Base-by-base conservation (phyloP, 768 basidiomycete species). In the Boletus subparvulus region DNA sequence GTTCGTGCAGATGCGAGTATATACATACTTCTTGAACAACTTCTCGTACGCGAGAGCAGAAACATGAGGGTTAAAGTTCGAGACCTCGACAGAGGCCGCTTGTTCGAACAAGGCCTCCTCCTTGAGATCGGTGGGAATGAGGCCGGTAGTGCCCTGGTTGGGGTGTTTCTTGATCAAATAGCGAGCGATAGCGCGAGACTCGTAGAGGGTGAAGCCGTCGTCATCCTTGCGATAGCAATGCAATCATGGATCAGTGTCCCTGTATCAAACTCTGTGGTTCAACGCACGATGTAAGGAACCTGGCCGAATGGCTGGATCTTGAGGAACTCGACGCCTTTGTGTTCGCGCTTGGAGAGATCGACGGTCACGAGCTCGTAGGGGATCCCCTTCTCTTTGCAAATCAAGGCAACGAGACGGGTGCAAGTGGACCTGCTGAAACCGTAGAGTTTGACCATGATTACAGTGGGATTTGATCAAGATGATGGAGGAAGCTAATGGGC, bases 191-290 rank as follows among this genome's bases (percentile, higher is more conserved):
- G 85, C 85, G 14, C 85, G 81, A 40, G 79, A 79, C 63, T 87
- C 85, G 67, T 78, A 87, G 28, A 90, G 61, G 53, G 80, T 73
- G 69, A 86, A 82, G 4, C 84, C 86, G 40, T 84, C 84, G 26
- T 88, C 85, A 49, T 84, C 75, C 79, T 81, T 32, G 24, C 7
- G 1, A 33, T 30, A n/a, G 17, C 21, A 21, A 36, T 12, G 8
- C 14, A 4, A 45, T 37, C 35, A 2, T 1, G 0, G 1, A 36
- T 61, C 24, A 61, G 52, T n/a, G 1, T 47, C 24, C 7, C 21
- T 10, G 6, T 4, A 28, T 13, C 3, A 5, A 11, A 28, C 13
- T 4, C 12, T 7, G 33, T 6, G 11, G 11, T 4, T 42, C 16
- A 26, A 59, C 71, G 37, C 19, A 73, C 73, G 52, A 82, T 71